Evolutionary conservation across 2,329 filamentous ascomycete genomes (phyloP), one percentile per base, ranked within the genome.

Genomic region (Fusarium albidum): DNA sequence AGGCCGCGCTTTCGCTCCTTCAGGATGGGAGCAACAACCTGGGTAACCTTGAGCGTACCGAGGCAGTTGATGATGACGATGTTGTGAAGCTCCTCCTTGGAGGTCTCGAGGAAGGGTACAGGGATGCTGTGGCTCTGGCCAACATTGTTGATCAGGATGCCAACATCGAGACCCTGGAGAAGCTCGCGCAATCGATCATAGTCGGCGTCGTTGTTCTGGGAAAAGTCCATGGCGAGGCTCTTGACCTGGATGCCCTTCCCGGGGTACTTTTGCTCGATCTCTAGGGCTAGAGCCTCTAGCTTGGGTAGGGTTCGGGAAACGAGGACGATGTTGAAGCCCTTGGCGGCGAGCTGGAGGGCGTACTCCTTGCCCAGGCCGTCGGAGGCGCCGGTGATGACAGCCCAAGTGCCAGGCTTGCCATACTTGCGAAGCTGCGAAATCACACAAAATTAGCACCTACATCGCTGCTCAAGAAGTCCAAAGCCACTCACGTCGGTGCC

Each of bases 291-390:
- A 3, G 85, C 75, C 48, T 91, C 85, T 63, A 99, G 88, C 77
- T 99, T 99, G 33, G 91, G 91, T 64, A 90, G 83, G n/a, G 96
- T 98, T 68, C 96, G 93, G 38, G 95, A 98, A 57, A 99, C 88
- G 65, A 99, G 91, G 58, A 99, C 79, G 66, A 98, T 81, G 77
- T 97, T 98, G 85, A 94, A 99, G 68, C 93, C 93, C 72, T 95
- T 93, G 57, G 85, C 81, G 18, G 95, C 93, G 51, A 99, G 87
- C 73, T 98, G 92, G 27, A 89, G 82, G 31, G 94, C 92, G 72
- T 92, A 99, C 78, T 99, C 95, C 77, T 96, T 98, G 71, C 95
- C 95, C 59, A 99, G 87, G 61, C 95, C 96, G 75, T 99, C 95
- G 10, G 93, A 97, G 44, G 94, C 95, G 59, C 95, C 95, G 21